phyloP scores from a whole-genome alignment of 805 yeast species.

The Candida quercuum region DNA sequence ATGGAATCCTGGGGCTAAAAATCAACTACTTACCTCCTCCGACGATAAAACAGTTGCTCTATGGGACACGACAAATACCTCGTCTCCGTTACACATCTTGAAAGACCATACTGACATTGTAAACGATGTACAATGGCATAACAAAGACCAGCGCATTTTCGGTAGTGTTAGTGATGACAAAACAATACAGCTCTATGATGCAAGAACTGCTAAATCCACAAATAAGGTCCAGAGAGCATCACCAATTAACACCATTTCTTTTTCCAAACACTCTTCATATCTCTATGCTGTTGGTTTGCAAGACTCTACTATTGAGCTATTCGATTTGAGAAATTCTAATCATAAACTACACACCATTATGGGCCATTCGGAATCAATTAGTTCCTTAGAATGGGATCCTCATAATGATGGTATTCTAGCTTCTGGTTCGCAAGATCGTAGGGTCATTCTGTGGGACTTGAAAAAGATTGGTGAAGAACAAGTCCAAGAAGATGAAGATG shows the following conservation, averaged over 20 bases:
- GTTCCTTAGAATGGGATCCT: slow-evolving; percentile 74
- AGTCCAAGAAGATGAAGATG: slow-evolving; percentile 81
- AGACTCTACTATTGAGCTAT: slow-evolving; percentile 59
- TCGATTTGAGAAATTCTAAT: slow-evolving; percentile 50
- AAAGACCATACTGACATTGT: slow-evolving; percentile 51
- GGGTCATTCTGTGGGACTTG: slow-evolving; percentile 80
- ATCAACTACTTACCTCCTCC: slow-evolving; percentile 52
- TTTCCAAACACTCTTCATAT: slow-evolving; percentile 55
- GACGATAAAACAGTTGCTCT: slow-evolving; percentile 63
- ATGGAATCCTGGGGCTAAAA: slow-evolving; percentile 49
- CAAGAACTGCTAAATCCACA: slow-evolving; percentile 30
- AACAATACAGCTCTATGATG: slow-evolving; percentile 48
- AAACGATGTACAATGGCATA: slow-evolving; percentile 75
- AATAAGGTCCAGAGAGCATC: slow-evolving; percentile 25
- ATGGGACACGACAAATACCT: slow-evolving; percentile 41
- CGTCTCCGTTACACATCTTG: slow-evolving; percentile 27
- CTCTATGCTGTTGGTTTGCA: slow-evolving; percentile 66
- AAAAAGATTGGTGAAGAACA: slow-evolving; percentile 79
- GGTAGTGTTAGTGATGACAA: slow-evolving; percentile 77
- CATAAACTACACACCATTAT: slow-evolving; percentile 61
- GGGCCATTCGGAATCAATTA: slow-evolving; percentile 74
- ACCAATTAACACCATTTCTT: slow-evolving; percentile 58
- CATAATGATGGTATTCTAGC: slow-evolving; percentile 72
- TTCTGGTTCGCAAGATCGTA: slow-evolving; percentile 70
- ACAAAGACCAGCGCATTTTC: slow-evolving; percentile 39